phyloP scores from a whole-genome alignment of 176 grass and related monocot species.

The Echinochloa phyllopogon region DNA sequence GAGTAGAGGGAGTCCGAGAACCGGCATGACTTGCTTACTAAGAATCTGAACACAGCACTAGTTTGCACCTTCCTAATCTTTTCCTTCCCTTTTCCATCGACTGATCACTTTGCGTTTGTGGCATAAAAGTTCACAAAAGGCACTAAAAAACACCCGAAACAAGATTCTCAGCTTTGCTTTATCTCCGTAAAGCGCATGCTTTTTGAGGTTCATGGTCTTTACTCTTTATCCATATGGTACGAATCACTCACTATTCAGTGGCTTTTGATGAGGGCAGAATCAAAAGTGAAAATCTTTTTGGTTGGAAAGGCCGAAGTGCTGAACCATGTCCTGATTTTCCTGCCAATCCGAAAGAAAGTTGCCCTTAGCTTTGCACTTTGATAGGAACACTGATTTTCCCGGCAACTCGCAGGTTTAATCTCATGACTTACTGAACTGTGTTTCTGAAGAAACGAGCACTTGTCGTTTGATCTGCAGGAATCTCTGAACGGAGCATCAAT shows the following conservation, averaged over 20 bases:
- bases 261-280: constrained; percentile 14
- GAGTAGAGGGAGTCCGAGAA: background rate
- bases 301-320: constrained; percentile 53
- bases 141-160: constrained; percentile 22
- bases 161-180: constrained; percentile 23
- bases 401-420: background rate
- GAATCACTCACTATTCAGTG: constrained; percentile 18
- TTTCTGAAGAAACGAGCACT: constrained; percentile 9
- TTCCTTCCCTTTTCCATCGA: constrained; percentile 30
- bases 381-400: background rate
- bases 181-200: constrained; percentile 26
- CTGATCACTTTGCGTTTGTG: constrained; percentile 32
- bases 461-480: background rate
- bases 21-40: constrained; percentile 4
- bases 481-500: background rate
- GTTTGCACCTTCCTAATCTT: constrained; percentile 24
- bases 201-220: constrained; percentile 15
- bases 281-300: constrained; percentile 40
- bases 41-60: background rate
- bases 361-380: constrained; percentile 6
- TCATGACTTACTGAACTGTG: background rate
- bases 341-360: constrained; percentile 39
- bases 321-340: constrained; percentile 38
- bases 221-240: constrained; percentile 36
- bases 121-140: constrained; percentile 7